phyloP scores from a whole-genome alignment of 2,329 filamentous ascomycete genomes.

The Monilinia vaccinii-corymbosi region DNA sequence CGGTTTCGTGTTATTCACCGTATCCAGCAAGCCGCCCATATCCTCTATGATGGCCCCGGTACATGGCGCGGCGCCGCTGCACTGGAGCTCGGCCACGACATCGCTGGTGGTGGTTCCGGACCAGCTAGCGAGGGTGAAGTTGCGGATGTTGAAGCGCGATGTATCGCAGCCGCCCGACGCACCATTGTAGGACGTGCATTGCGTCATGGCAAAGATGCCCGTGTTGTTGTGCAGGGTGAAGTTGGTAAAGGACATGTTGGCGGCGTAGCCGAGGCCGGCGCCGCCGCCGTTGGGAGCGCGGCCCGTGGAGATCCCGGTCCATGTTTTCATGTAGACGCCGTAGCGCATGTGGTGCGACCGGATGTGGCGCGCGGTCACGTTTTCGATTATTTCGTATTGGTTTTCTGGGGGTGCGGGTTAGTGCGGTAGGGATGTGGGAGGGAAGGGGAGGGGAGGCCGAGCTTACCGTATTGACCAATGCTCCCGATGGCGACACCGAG shows the following conservation, averaged over 20 bases:
- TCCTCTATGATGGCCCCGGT: neutral
- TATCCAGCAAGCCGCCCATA: neutral
- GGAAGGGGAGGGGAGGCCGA: no score
- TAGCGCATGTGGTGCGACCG: conserved; percentile 34
- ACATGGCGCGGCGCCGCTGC: conserved; percentile 25
- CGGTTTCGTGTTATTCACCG: conserved; percentile 2
- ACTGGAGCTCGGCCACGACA: conserved; percentile 28
- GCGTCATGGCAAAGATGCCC: conserved; percentile 29
- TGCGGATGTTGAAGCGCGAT: conserved; percentile 32
- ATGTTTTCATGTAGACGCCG: conserved; percentile 45
- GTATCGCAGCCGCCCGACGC: conserved; percentile 33
- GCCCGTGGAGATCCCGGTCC: conserved; percentile 42
- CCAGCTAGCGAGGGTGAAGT: conserved; percentile 21
- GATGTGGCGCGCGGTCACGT: conserved; percentile 40
- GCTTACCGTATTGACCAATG: conserved; percentile 43
- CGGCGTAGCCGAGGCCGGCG: conserved; percentile 39
- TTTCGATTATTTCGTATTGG: conserved; percentile 40
- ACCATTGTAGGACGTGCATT: conserved; percentile 33
- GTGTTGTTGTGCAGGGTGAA: conserved; percentile 2
- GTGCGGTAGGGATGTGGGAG: fast-evolving
- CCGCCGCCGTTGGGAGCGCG: conserved; percentile 50
- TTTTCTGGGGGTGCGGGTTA: conserved; percentile 23
- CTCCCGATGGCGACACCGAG: conserved; percentile 47
- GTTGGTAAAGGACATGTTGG: conserved; percentile 2
- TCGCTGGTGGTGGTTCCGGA: conserved; percentile 14